phyloP scores from a whole-genome alignment of 495 filamentous ascomycete species.

The Trichoderma asperelloides region DNA sequence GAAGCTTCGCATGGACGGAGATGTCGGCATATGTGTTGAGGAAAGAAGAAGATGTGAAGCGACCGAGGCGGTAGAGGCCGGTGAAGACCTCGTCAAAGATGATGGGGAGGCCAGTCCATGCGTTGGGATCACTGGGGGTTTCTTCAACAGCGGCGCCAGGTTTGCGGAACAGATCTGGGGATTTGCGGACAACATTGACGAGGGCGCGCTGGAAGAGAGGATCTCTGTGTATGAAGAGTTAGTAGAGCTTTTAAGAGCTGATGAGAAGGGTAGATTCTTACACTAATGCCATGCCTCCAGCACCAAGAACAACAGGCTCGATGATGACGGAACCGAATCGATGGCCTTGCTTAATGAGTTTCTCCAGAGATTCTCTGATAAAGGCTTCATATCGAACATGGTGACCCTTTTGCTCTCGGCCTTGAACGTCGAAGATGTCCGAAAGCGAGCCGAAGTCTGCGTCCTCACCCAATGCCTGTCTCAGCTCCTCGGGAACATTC shows the following conservation, averaged over 20 bases:
- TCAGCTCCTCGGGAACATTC: slow-evolving; percentile 43
- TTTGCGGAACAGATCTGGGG: slow-evolving; percentile 38
- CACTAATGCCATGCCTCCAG: slow-evolving; percentile 71
- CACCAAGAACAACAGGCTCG: slow-evolving; percentile 67
- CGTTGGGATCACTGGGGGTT: slow-evolving; percentile 3
- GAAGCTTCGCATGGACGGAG: slow-evolving; percentile 65
- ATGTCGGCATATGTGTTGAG: slow-evolving; percentile 58
- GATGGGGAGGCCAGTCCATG: slow-evolving; percentile 64
- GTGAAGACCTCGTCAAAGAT: slow-evolving; percentile 79
- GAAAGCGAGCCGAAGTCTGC: slow-evolving; percentile 40
- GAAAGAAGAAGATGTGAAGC: slow-evolving; percentile 54
- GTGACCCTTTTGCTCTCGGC: slow-evolving; percentile 31
- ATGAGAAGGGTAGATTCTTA: slow-evolving; percentile 26
- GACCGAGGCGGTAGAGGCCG: slow-evolving; percentile 68
- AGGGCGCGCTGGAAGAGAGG: slow-evolving; percentile 68
- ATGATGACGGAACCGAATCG: slow-evolving; percentile 68
- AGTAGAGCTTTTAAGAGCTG: slow-evolving; percentile 8
- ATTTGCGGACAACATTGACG: slow-evolving; percentile 50
- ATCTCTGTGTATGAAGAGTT: slow-evolving; percentile 38
- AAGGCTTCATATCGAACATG: slow-evolving; percentile 45
- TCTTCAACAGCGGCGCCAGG: background rate
- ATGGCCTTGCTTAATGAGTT: slow-evolving; percentile 41
- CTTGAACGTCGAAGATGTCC: slow-evolving; percentile 53
- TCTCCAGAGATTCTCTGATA: slow-evolving; percentile 43
- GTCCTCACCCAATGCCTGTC: slow-evolving; percentile 34